Conservation (phyloP, 2,329 filamentous ascomycete genomes). For the Fusarium sp. region DNA sequence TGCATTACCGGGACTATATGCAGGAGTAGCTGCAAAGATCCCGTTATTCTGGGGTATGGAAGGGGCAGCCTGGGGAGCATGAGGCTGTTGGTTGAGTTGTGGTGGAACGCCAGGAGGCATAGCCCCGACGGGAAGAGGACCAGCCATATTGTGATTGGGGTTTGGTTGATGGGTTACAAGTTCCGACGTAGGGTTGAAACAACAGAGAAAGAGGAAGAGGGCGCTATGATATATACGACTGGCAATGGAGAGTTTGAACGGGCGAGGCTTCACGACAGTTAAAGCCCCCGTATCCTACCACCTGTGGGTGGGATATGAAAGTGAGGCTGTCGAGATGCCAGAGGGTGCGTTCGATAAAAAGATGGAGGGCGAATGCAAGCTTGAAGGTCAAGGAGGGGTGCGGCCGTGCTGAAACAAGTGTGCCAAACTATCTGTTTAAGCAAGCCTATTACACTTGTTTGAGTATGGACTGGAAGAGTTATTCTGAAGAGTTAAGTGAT, state of each 20-base stretch:
- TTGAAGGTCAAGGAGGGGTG: slow-evolving; percentile 14
- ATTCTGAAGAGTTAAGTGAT: neutral
- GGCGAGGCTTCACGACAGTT: neutral
- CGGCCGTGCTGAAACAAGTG: slow-evolving; percentile 11
- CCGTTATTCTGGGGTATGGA: slow-evolving; percentile 7
- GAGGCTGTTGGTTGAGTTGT: slow-evolving; percentile 17
- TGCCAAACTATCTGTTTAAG: slow-evolving; percentile 1
- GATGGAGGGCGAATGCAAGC: slow-evolving; percentile 32
- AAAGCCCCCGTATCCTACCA: neutral
- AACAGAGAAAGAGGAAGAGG: slow-evolving; percentile 4
- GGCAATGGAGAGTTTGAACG: neutral
- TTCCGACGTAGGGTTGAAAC: slow-evolving; percentile 4
- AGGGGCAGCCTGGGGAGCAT: slow-evolving; percentile 2
- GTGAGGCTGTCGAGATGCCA: slow-evolving; percentile 37
- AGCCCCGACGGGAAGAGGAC: slow-evolving; percentile 3
- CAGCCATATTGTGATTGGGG: slow-evolving; percentile 24
- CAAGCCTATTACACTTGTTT: slow-evolving; percentile 2
- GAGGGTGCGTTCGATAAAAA: slow-evolving; percentile 27
- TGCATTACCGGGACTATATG: slow-evolving; percentile 9
- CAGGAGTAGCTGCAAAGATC: slow-evolving; percentile 9
- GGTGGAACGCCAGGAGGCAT: slow-evolving; percentile 20
- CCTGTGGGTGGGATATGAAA: slow-evolving; percentile 15
- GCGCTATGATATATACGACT: slow-evolving; percentile 35
- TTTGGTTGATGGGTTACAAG: slow-evolving; percentile 12
- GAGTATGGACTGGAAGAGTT: neutral